These are phyloP conservation scores for Lactarius akahatsu DNA, from an alignment of 768 basidiomycete genomes.

Conservation along the genomic window DNA sequence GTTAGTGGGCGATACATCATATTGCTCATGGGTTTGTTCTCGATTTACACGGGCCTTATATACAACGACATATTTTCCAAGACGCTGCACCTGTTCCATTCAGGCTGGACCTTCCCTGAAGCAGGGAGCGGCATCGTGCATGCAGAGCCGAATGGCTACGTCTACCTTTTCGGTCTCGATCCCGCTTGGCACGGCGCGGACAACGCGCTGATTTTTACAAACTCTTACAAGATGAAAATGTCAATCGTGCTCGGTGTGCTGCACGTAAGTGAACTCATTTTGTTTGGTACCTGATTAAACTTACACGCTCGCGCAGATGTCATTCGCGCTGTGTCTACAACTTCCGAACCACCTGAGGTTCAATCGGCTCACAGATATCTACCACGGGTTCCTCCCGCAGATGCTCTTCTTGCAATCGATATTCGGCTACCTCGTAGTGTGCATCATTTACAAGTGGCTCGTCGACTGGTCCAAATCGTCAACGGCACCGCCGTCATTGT, in stretches of 20 bases:
- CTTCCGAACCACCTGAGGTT: conserved; percentile 94
- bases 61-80: conserved; percentile 99
- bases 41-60: conserved; percentile 93
- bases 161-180: conserved; percentile 94
- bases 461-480: conserved; percentile 80
- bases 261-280: conserved; percentile 60
- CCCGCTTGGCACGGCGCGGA: conserved; percentile 94
- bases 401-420: conserved; percentile 97
- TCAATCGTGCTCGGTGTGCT: conserved; percentile 93
- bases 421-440: conserved; percentile 92
- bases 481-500: conserved; percentile 77
- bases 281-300: conserved; percentile 1
- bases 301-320: conserved; percentile 69
- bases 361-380: conserved; percentile 83
- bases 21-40: conserved; percentile 95
- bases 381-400: conserved; percentile 94
- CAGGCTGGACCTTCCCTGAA: conserved; percentile 80
- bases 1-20: conserved; percentile 96
- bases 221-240: conserved; percentile 99
- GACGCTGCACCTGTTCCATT: conserved; percentile 80
- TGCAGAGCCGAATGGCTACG: conserved; percentile 59
- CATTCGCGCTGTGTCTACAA: conserved; percentile 95
- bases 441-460: conserved; percentile 97
- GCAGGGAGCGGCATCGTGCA: conserved; percentile 40
- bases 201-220: conserved; percentile 89